Percentiles rank a stretch among this genome's conserved stretches.
phyloP scores from a whole-genome alignment of 1,284 basidiomycete species.

The Schizopora paradoxa region DNA sequence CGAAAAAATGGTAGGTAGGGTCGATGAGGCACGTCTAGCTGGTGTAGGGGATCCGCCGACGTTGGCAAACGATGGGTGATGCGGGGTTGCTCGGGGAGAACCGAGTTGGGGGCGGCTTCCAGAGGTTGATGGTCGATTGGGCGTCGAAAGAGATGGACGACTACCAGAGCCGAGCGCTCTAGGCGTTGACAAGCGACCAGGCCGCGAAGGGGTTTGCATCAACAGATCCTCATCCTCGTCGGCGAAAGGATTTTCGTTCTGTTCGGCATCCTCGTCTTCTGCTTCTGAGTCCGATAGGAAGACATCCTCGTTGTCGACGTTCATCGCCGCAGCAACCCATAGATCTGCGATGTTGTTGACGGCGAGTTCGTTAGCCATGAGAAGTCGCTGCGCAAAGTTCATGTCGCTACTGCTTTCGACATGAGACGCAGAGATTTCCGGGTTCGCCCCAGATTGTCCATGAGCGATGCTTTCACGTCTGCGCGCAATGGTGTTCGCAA shows the following conservation, averaged over 20 bases:
- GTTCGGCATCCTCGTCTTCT: constrained; percentile 25
- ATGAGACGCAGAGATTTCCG: no score
- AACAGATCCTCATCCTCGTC: constrained; percentile 28
- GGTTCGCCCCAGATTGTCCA: no score
- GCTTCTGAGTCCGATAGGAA: constrained; percentile 47
- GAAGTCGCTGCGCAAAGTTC: constrained; percentile 85
- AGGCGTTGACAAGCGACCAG: constrained; percentile 1
- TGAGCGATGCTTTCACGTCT: constrained; percentile 43
- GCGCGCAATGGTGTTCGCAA: constrained; percentile 41
- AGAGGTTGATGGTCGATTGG: constrained; percentile 29
- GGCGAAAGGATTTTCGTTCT: constrained; percentile 29
- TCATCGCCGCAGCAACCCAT: constrained; percentile 92
- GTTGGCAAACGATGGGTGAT: constrained; percentile 19
- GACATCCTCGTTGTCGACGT: constrained; percentile 78
- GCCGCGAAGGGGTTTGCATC: constrained; percentile 3
- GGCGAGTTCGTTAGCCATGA: constrained; percentile 88
- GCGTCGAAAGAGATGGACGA: constrained; percentile 26
- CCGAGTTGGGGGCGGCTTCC: constrained; percentile 21
- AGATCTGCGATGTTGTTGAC: constrained; percentile 87
- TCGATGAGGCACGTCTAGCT: constrained; percentile 40
- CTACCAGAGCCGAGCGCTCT: constrained; percentile 24
- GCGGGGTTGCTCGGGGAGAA: constrained; percentile 26
- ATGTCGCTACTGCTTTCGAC: constrained; percentile 44
- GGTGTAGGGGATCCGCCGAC: constrained; percentile 22
- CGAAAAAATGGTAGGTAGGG: constrained; percentile 70